These are phyloP conservation scores for Cornus florida DNA, from an alignment of 148 eudicot genomes.

Conservation along the genomic window DNA sequence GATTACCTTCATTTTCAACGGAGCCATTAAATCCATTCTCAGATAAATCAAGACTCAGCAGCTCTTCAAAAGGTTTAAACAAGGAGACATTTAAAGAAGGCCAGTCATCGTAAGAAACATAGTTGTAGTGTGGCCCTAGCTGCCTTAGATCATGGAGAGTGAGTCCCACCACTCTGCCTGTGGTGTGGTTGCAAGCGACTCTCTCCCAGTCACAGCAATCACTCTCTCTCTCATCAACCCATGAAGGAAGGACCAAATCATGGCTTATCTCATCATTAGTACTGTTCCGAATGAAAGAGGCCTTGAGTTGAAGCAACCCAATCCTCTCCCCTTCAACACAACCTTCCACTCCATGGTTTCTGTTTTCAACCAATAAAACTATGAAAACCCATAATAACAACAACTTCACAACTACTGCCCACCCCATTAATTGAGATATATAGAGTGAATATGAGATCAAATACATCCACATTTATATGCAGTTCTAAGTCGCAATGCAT, in stretches of 20 bases:
- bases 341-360: neutral
- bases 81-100: neutral
- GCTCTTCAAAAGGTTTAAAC: neutral
- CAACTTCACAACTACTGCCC: too few species aligned
- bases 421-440: too few species aligned
- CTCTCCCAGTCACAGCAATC: neutral
- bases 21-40: neutral
- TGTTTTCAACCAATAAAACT: neutral
- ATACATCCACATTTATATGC: too few species aligned
- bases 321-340: neutral
- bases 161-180: too few species aligned
- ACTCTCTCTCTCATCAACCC: neutral
- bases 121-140: too few species aligned
- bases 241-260: neutral
- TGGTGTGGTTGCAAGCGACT: too few species aligned
- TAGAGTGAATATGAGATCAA: too few species aligned
- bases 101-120: too few species aligned
- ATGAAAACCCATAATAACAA: too few species aligned
- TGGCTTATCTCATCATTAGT: neutral
- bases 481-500: too few species aligned
- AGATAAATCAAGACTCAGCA: neutral
- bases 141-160: too few species aligned
- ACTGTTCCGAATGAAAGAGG: neutral
- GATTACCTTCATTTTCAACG: neutral
- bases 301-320: neutral